Evolutionary conservation across 352 stramenopile genomes (phyloP), one percentile per base, ranked within the genome.

Genomic region (Globisporangium iwayamae): DNA sequence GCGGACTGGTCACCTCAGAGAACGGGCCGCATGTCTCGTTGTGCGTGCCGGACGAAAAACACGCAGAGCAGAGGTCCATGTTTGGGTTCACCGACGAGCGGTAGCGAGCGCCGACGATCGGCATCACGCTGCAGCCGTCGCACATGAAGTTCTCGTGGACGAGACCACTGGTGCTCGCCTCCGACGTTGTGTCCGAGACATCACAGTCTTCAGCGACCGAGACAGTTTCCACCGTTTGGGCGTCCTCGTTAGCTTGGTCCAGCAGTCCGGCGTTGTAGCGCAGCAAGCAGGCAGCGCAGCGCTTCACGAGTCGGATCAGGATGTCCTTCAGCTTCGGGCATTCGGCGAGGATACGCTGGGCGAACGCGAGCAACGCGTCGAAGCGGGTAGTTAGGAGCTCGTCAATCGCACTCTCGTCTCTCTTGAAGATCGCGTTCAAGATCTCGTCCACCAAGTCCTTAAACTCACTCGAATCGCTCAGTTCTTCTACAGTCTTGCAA

Each of bases 261-360:
- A 75, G 25, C 10, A 74, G 65, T 2, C 78, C 62, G 20, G 74
- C 66, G 53, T 83, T 81, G 51, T 74, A 70, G n/a, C 69, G 52
- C 1, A 74, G 30, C 16, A 84, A 47, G n/a, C 68, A 74, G 10
- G 38, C 41, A 14, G 76, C 73, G 39, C 70, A 79, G 14, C 72
- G 53, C 65, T 85, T 83, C n/a, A 67, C 70, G 48, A 85, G 64
- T 41, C 70, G 68, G 10, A 89, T 66, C 45, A 89, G 61, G 11
- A 58, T 62, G 11, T 52, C 65, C 65, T 85, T 87, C n/a, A 86
- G 60, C 14, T 69, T 30, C n/a, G 79, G 75, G 45, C 75, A 82
- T 8, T 58, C 65, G 13, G 62, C 64, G 28, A 89, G 57, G 10
- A 86, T 50, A 7, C 70, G 71, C 60, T 85, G 72, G 8, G 64